Base-by-base conservation (phyloP, 2,329 filamentous ascomycete genomes). In the Apiospora arundinis region DNA sequence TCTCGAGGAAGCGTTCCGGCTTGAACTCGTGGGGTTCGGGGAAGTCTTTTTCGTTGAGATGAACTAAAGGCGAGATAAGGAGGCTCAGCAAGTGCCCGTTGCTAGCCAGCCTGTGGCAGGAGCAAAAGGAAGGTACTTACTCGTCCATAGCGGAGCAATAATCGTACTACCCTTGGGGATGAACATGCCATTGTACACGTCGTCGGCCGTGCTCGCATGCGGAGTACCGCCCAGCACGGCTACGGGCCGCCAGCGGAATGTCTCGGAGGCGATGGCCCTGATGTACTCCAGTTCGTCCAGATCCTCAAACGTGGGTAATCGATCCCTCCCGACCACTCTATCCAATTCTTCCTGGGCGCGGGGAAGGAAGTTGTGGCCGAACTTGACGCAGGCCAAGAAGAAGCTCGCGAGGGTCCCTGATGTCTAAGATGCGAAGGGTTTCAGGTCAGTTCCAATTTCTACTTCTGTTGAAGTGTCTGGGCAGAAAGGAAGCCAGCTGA, bases 41-140 rank as follows among this genome's bases (percentile, higher is more conserved):
- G 70, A 83, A 84, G 40, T 84, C 82, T 2, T 42, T 37, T 18
- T 42, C n/a, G 28, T 56, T 28, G n/a, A 63, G 82, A 69, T 88
- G 88, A 0, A 77, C 84, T 11, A 83, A 78, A 0, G 85, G 83
- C 72, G 87, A 85, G 87, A 85, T 6, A 70, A 87, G 86, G 0
- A 87, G 79, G 3, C 86, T 85, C 0, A 86, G 85, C 69, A 85
- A 87, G 71, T 40, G 32, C 21, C 9, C 4, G 28, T n/a, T 37
- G 8, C 28, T 8, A 42, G 52, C 28, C 18, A 42, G 52, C 28
- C 52, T 1, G 28, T 60, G 28, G 28, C 8, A 60, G 16, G 4
- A 37, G 18, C 40, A 63, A 2, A n/a, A 12, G 12, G 12, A 1
- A 32, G 32, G 42, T 5, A 77, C 78, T 83, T 83, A 78, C 84